Percentiles rank a stretch among this genome's conserved stretches.
These are phyloP conservation scores for Cucurbita moschata DNA, from an alignment of 306 rosid species.

Conservation along the genomic window DNA sequence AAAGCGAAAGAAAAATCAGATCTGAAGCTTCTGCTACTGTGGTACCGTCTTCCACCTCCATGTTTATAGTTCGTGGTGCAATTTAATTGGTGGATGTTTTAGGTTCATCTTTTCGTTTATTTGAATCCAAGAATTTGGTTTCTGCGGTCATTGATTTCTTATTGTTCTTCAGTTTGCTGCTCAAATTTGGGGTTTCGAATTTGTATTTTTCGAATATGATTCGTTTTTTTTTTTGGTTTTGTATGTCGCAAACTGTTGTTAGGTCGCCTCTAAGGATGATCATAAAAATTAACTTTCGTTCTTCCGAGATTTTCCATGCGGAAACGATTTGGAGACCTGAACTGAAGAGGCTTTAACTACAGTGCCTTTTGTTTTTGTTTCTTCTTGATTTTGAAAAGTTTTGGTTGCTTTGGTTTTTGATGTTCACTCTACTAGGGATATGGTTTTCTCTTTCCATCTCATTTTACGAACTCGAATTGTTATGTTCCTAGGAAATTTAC, in stretches of 20 bases:
- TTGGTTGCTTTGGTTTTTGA: background rate
- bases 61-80: background rate
- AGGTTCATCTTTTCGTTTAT: background rate
- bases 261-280: constrained; percentile 27
- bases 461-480: background rate
- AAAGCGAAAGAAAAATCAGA: background rate
- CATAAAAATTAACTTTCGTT: constrained; percentile 23
- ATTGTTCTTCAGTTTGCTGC: background rate
- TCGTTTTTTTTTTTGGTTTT: background rate
- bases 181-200: background rate
- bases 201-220: background rate
- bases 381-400: background rate
- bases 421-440: no score
- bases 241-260: background rate
- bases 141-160: background rate
- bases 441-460: background rate
- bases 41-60: background rate
- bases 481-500: no score
- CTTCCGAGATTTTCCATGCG: constrained; percentile 40
- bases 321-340: constrained; percentile 74
- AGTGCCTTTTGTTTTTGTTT: background rate
- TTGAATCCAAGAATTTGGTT: background rate
- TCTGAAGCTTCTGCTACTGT: background rate
- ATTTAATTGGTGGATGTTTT: background rate
- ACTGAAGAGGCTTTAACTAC: constrained; percentile 46